These are phyloP conservation scores for Rubus parviflorus DNA, from an alignment of 306 rosid species.

Conservation along the genomic window DNA sequence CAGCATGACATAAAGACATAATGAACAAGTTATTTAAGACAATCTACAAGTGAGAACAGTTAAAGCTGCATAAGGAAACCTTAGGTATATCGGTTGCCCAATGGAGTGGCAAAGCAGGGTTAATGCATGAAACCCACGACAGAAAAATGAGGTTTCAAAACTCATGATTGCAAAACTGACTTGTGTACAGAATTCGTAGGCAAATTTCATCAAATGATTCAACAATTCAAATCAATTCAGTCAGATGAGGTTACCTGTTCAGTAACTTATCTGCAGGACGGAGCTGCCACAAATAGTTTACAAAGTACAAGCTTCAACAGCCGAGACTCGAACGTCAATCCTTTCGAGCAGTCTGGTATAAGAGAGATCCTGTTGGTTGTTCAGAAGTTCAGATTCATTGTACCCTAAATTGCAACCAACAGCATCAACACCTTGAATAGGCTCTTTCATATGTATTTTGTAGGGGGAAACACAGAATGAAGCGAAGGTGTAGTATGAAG, in stretches of 20 bases:
- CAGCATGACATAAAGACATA: not conserved
- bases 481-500: slow-evolving; percentile 24
- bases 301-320: slow-evolving; percentile 37
- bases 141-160: not conserved
- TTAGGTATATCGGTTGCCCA: not conserved
- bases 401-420: slow-evolving; percentile 34
- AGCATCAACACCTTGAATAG: slow-evolving; percentile 38
- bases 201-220: slow-evolving; percentile 10
- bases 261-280: slow-evolving; percentile 43
- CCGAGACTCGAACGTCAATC: slow-evolving; percentile 40
- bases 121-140: not conserved
- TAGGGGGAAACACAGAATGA: slow-evolving; percentile 20
- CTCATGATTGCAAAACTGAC: not conserved
- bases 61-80: not conserved
- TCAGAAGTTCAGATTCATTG: slow-evolving; percentile 30
- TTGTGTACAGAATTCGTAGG: not conserved
- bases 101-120: not conserved
- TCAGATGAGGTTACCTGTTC: slow-evolving; percentile 54
- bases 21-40: not conserved
- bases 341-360: slow-evolving; percentile 41
- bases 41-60: not conserved
- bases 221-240: slow-evolving; percentile 14
- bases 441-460: slow-evolving; percentile 46
- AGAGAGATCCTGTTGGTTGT: slow-evolving; percentile 39
- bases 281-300: slow-evolving; percentile 39